Base-by-base conservation (phyloP, 805 yeast species). In the Suhomyces sp. region DNA sequence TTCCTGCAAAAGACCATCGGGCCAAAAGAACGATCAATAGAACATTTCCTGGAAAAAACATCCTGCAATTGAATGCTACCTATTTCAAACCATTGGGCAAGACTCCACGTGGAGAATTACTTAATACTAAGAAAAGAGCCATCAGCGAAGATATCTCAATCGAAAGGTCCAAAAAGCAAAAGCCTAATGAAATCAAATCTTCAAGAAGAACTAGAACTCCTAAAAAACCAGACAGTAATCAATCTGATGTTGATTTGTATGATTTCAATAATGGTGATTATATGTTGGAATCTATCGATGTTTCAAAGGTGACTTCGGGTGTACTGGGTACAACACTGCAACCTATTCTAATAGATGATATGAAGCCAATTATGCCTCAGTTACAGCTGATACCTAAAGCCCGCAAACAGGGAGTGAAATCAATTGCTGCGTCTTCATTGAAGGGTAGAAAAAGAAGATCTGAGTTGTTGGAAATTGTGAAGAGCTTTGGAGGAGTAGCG, bases 401-500 rank as follows among this genome's bases (percentile, higher is more conserved):
- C 10, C 24, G 36, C n/a, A 33, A 33, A 16, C 31, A 15, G 30
- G 12, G 14, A 6, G 25, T 20, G 4, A 33, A 33, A 15, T 13
- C 31, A 19, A 15, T 18, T 2, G 13, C 18, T 12, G 11, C 36
- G 8, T 19, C 40, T n/a, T 56, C 65, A 1, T 34, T 60, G 18
- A 65, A 62, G 33, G 57, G 65, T 1, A 42, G 40, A 9, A 55
- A 45, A 36, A 49, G 72, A 34, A 43, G 70, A 29, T 38, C 45
- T 3, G 58, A 46, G 9, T 40, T 67, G 16, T 12, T 66, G 5
- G 51, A 51, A 6, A 46, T 65, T 1, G 54, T 68, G 2, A 56
- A 51, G 23, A 58, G 53, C 16, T 43, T 49, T n/a, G 72, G 71
- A 3, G 73, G 73, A 6, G 70, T 62, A 2, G 48, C 57, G 1